These are phyloP conservation scores for Noccaea caerulescens DNA, from an alignment of 345 rosid species.

Conservation along the genomic window DNA sequence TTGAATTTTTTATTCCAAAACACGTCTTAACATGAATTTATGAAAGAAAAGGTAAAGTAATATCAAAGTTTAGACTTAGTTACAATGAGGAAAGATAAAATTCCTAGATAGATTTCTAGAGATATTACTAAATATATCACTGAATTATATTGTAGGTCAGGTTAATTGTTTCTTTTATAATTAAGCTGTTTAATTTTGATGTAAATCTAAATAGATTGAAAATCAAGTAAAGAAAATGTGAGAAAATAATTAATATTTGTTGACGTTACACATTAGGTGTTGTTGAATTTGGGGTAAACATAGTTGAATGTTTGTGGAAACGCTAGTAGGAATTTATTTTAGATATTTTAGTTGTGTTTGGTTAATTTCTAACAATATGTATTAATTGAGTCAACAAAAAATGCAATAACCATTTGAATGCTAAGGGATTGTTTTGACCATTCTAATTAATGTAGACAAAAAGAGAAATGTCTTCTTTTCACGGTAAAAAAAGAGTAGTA, in stretches of 20 bases:
- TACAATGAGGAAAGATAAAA: neutral
- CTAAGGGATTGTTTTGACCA: constrained; percentile 25
- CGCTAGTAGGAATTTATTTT: constrained; percentile 30
- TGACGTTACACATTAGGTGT: constrained; percentile 39
- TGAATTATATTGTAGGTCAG: neutral
- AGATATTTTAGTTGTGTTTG: constrained; percentile 15
- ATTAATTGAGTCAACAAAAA: constrained; percentile 39
- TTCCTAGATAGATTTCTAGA: constrained; percentile 4
- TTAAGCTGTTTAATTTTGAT: neutral
- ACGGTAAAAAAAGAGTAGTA: neutral
- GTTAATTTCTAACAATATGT: constrained; percentile 15
- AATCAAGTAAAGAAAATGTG: constrained; percentile 27
- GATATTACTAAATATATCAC: constrained; percentile 8
- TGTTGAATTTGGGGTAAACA: constrained; percentile 44
- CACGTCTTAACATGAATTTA: constrained; percentile 9
- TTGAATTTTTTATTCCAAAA: neutral
- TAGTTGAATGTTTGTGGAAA: constrained; percentile 44
- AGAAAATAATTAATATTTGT: constrained; percentile 16
- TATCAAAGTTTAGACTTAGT: constrained; percentile 6
- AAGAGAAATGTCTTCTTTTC: neutral
- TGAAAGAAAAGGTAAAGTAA: neutral
- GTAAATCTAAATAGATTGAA: neutral
- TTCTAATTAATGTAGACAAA: constrained; percentile 1
- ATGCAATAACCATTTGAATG: constrained; percentile 21
- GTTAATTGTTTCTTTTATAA: neutral